These are phyloP conservation scores for Globisporangium viniferum DNA, from an alignment of 352 stramenopile genomes.

Conservation along the genomic window DNA sequence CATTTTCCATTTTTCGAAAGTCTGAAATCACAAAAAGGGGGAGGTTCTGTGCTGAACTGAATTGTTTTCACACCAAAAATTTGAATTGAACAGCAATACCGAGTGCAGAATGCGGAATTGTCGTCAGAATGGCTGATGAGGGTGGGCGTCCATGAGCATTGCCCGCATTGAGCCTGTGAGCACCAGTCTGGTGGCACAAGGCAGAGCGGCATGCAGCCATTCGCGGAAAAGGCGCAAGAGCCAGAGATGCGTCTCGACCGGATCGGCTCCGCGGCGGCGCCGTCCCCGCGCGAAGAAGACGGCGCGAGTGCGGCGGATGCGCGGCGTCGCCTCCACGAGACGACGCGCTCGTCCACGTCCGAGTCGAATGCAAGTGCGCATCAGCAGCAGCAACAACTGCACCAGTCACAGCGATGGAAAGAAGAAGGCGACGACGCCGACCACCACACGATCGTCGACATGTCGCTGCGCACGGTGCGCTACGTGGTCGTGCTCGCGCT, in stretches of 20 bases:
- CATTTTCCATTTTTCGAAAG: neutral
- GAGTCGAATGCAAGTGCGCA: conserved; percentile 5
- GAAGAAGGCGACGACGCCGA: conserved; percentile 14
- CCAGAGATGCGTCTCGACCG: conserved; percentile 11
- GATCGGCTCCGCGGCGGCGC: neutral
- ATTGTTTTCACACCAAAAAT: neutral
- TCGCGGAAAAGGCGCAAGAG: conserved; percentile 4
- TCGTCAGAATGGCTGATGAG: neutral
- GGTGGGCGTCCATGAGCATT: neutral
- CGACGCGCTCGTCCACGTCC: conserved; percentile 9
- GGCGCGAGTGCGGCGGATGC: neutral
- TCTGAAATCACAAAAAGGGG: neutral
- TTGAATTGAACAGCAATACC: neutral
- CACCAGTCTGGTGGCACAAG: no score
- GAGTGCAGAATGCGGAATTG: neutral
- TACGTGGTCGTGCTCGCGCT: conserved; percentile 20
- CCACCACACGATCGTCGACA: conserved; percentile 24
- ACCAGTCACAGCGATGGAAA: conserved; percentile 4
- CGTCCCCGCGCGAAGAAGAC: neutral
- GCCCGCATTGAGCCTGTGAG: no score
- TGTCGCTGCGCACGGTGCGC: conserved; percentile 21
- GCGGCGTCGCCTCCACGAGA: neutral
- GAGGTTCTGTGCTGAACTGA: neutral
- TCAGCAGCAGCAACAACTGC: neutral
- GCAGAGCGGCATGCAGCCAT: neutral